Conservation (phyloP, 768 basidiomycete genomes). For the Daedaleopsis sinensis region DNA sequence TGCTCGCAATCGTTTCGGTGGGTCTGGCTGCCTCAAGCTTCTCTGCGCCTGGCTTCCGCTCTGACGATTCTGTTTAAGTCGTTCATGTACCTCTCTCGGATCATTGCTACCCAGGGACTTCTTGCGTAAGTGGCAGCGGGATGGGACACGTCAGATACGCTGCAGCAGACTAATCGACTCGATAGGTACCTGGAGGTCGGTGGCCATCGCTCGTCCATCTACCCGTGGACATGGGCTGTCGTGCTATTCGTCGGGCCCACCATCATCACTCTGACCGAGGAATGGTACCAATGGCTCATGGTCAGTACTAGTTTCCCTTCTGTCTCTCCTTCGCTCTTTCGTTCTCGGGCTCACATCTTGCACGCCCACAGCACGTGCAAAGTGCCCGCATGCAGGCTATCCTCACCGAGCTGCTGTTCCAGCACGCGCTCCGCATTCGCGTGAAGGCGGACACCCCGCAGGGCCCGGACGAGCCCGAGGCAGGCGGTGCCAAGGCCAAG, state of each 20-base stretch:
- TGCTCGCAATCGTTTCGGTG: constrained; percentile 5
- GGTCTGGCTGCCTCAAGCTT: constrained; percentile 5
- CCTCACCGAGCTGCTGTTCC: constrained; percentile 52
- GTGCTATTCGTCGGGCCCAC: constrained; percentile 53
- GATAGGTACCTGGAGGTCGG: constrained; percentile 58
- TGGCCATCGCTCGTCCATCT: constrained; percentile 49
- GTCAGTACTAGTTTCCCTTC: constrained; percentile 18
- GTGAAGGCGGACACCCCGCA: constrained; percentile 42
- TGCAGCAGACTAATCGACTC: background rate
- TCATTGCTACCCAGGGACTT: constrained; percentile 36
- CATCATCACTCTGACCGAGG: constrained; percentile 44
- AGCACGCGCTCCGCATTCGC: constrained; percentile 54
- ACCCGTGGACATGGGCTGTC: constrained; percentile 73
- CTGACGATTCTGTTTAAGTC: background rate
- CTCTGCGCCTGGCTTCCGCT: background rate
- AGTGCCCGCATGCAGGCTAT: constrained; percentile 48
- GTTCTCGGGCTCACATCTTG: too few relatives aligned
- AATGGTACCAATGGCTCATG: constrained; percentile 53
- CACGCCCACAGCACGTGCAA: constrained; percentile 32
- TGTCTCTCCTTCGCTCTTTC: background rate
- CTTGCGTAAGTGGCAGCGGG: constrained; percentile 25
- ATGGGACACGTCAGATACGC: background rate
- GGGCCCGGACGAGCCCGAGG: background rate
- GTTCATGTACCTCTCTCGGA: constrained; percentile 27
- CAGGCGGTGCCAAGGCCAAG: background rate